Evolutionary conservation across 164 flowering plant species (phyloP).

Genomic region (Tetracentron sinense): DNA sequence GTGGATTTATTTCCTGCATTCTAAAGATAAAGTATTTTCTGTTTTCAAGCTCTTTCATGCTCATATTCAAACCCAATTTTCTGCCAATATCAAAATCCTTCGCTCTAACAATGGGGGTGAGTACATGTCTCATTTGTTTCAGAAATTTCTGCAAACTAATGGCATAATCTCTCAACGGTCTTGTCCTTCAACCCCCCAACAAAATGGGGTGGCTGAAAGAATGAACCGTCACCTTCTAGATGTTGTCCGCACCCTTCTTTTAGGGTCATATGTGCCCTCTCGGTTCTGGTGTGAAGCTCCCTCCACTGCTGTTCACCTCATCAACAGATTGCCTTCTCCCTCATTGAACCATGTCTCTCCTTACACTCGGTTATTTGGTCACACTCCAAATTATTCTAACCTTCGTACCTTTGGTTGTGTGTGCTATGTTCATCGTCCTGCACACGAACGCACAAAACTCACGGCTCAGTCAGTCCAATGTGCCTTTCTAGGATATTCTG

Average conservation of each 20-base stretch:
- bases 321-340: conserved; percentile 3
- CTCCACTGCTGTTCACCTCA: not conserved
- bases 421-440: not conserved
- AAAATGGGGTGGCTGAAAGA: not conserved
- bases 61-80: too few species aligned
- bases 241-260: not conserved
- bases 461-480: too few species aligned
- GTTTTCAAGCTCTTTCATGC: too few species aligned
- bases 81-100: too few species aligned
- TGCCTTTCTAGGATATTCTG: too few species aligned
- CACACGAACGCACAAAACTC: too few species aligned
- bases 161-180: conserved; percentile 1
- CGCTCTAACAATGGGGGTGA: too few species aligned
- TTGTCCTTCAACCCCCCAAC: conserved; percentile 4
- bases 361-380: not conserved
- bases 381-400: not conserved
- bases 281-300: too few species aligned
- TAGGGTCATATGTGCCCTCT: too few species aligned
- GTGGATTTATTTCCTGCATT: not conserved
- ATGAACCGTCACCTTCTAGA: too few species aligned
- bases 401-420: not conserved
- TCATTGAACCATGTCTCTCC: not conserved
- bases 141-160: not conserved
- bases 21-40: too few species aligned
- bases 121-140: conserved; percentile 5